A percentile compares a stretch with the other conserved stretches of the same genome.
Conservation (phyloP, 768 basidiomycete species). For the Asterophora lycoperdoides region DNA sequence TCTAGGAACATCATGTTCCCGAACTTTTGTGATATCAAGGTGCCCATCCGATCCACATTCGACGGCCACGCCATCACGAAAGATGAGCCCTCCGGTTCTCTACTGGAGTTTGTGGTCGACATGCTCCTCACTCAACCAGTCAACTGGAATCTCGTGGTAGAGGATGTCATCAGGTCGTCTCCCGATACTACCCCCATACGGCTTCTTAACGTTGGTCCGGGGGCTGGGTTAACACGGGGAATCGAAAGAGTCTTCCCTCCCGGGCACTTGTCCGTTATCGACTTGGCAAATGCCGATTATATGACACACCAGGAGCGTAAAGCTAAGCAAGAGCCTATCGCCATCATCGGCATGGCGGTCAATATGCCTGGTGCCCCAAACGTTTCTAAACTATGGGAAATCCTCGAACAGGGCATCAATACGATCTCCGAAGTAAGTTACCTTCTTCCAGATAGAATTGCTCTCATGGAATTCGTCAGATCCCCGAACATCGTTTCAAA, state of each 20-base stretch:
- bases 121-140: conserved; percentile 49
- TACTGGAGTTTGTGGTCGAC: conserved; percentile 42
- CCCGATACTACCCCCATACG: conserved; percentile 24
- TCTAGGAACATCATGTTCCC: conserved; percentile 49
- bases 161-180: conserved; percentile 22
- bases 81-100: conserved; percentile 20
- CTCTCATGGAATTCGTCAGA: conserved; percentile 33
- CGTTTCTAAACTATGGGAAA: conserved; percentile 48
- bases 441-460: not conserved
- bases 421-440: conserved; percentile 49
- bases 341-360: conserved; percentile 70
- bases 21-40: conserved; percentile 38
- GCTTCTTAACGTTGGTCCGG: conserved; percentile 50
- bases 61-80: conserved; percentile 34
- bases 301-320: conserved; percentile 1
- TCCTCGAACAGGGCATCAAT: conserved; percentile 53
- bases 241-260: conserved; percentile 32
- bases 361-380: conserved; percentile 53
- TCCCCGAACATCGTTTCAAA: conserved; percentile 57
- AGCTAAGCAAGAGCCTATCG: conserved; percentile 49
- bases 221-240: conserved; percentile 34
- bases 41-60: conserved; percentile 44
- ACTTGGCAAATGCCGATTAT: conserved; percentile 18
- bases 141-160: conserved; percentile 45
- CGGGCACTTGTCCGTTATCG: conserved; percentile 14